phyloP scores from a whole-genome alignment of 164 flowering plant species.

The Annona cherimola region DNA sequence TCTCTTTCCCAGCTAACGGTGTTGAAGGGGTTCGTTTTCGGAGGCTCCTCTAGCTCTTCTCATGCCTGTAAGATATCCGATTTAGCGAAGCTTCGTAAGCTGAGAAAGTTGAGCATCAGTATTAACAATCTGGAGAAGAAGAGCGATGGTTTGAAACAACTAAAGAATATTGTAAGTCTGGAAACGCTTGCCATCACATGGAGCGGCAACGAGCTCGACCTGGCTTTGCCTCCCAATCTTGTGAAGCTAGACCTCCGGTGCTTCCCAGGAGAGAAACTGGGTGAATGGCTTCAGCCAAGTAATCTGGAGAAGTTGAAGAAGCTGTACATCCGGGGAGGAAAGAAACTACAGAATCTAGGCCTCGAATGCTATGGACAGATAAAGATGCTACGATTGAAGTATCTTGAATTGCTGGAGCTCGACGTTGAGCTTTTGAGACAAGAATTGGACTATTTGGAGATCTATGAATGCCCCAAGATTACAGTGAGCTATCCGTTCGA shows the following conservation, averaged over 20 bases:
- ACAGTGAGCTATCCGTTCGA: background rate
- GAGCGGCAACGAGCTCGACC: conserved; percentile 6
- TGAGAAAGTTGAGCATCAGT: conserved; percentile 30
- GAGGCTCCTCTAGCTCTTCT: background rate
- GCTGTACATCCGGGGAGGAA: conserved; percentile 43
- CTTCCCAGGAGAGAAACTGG: conserved; percentile 14
- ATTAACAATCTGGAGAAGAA: conserved; percentile 5
- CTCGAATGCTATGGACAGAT: background rate
- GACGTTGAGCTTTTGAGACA: conserved; percentile 13
- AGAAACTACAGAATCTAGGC: conserved; percentile 11
- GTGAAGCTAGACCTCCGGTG: conserved; percentile 37
- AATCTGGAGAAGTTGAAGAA: conserved; percentile 12
- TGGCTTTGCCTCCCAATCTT: conserved; percentile 8
- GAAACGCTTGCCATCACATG: conserved; percentile 24
- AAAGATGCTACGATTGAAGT: conserved; percentile 27
- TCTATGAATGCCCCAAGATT: background rate
- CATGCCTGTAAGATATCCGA: conserved; percentile 21
- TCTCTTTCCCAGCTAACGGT: conserved; percentile 29
- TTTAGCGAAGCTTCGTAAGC: conserved; percentile 15
- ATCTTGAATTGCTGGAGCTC: conserved; percentile 11
- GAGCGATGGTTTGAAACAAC: background rate
- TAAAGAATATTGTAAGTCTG: conserved; percentile 3
- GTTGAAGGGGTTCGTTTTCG: conserved; percentile 46
- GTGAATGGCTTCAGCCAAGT: conserved; percentile 17
- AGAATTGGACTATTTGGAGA: conserved; percentile 16